Conservation (phyloP, 331 rosid genomes). For the Acacia pycnantha region DNA sequence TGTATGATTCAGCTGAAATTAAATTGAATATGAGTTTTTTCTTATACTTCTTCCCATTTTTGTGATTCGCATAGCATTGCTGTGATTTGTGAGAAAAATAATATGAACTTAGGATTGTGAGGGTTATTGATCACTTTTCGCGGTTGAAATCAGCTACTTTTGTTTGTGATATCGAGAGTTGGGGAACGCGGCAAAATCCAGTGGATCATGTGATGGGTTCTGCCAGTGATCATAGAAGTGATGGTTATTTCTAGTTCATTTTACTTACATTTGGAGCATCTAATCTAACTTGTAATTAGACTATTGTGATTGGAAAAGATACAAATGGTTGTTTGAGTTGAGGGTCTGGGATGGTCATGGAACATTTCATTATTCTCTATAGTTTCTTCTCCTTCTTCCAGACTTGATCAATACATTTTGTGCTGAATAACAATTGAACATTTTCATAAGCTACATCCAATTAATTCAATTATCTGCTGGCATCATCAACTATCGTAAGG, state of each 20-base stretch:
- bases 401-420: background rate
- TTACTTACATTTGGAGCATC: background rate
- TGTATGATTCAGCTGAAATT: background rate
- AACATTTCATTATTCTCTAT: background rate
- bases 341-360: background rate
- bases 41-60: background rate
- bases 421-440: background rate
- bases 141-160: background rate
- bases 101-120: background rate
- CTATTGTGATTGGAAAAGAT: background rate
- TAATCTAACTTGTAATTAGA: background rate
- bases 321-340: background rate
- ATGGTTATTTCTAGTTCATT: background rate
- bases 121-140: background rate
- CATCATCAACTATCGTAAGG: background rate
- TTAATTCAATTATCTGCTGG: background rate
- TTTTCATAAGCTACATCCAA: background rate
- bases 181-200: background rate
- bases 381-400: background rate
- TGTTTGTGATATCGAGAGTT: background rate
- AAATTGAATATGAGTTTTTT: background rate
- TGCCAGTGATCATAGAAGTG: background rate
- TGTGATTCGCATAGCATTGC: background rate
- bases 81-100: background rate
- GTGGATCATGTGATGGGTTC: background rate